Evolutionary conservation across 345 rosid species (phyloP).

Genomic region (Mercurialis annua): DNA sequence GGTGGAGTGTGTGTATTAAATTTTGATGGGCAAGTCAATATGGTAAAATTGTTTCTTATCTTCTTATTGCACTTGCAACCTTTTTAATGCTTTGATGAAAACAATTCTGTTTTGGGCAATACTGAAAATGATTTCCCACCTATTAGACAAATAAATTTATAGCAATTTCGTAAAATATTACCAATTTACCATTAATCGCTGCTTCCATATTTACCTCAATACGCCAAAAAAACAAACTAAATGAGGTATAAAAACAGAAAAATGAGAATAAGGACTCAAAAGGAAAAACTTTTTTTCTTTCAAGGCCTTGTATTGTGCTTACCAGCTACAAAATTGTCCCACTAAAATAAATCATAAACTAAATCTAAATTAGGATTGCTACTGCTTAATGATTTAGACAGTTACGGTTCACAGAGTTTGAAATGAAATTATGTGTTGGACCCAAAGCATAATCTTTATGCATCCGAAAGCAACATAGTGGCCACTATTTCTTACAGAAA

Average conservation of each 20-base stretch:
- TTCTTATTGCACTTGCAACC: background rate
- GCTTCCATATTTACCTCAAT: background rate
- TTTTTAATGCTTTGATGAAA: background rate
- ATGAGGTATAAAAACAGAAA: background rate
- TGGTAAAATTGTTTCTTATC: background rate
- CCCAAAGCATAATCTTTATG: background rate
- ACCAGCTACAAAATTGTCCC: slow-evolving; percentile 11
- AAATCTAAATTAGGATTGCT: background rate
- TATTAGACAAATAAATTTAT: background rate
- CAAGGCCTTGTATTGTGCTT: background rate
- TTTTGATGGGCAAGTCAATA: background rate
- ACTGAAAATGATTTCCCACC: background rate
- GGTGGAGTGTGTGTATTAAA: background rate
- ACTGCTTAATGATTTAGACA: background rate
- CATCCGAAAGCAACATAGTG: background rate
- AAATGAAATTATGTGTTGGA: background rate
- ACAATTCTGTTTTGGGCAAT: background rate
- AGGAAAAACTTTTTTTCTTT: background rate
- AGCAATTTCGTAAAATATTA: background rate
- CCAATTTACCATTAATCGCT: background rate
- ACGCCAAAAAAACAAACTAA: background rate
- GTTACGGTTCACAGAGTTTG: background rate
- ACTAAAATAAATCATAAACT: background rate
- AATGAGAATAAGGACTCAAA: background rate
- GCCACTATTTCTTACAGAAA: no score